A percentile compares a stretch with the other conserved stretches of the same genome.
Evolutionary conservation across 164 flowering plant species (phyloP).

Genomic region (Piper longum): DNA sequence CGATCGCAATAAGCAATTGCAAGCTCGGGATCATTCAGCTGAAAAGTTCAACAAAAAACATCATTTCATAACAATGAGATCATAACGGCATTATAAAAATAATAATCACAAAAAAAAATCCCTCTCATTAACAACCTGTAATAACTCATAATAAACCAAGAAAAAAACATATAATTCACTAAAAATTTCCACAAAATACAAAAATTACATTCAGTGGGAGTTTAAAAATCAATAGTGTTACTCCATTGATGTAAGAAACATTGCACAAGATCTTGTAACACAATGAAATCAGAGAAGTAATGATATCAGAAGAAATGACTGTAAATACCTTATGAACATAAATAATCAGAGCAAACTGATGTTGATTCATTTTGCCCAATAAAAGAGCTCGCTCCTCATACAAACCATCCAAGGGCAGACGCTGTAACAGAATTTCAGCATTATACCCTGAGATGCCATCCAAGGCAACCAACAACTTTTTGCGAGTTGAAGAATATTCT

Average conservation of each 20-base stretch:
- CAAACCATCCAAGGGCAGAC: conserved; percentile 80
- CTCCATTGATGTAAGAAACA: not conserved
- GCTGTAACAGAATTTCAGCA: conserved; percentile 69
- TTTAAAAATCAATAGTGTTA: not conserved
- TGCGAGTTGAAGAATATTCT: conserved; percentile 61
- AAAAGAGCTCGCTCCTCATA: conserved; percentile 92
- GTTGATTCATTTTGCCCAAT: conserved; percentile 93
- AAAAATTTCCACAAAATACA: not conserved
- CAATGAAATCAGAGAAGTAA: not conserved
- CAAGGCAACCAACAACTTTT: conserved; percentile 73
- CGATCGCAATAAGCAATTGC: conserved; percentile 94
- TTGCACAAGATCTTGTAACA: not conserved
- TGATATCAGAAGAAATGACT: not conserved
- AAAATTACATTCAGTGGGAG: too few species aligned
- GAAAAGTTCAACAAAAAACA: conserved; percentile 11
- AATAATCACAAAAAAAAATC: too few species aligned
- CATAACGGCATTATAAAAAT: too few species aligned
- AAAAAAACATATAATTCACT: not conserved
- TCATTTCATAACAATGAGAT: not conserved
- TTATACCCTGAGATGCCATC: conserved; percentile 74
- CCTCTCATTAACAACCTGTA: not conserved
- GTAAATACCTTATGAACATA: conserved; percentile 83
- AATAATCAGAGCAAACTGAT: conserved; percentile 88
- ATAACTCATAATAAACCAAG: not conserved
- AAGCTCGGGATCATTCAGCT: conserved; percentile 90